Conservation (phyloP, 2,329 filamentous ascomycete species). For the Alternaria brassicae region DNA sequence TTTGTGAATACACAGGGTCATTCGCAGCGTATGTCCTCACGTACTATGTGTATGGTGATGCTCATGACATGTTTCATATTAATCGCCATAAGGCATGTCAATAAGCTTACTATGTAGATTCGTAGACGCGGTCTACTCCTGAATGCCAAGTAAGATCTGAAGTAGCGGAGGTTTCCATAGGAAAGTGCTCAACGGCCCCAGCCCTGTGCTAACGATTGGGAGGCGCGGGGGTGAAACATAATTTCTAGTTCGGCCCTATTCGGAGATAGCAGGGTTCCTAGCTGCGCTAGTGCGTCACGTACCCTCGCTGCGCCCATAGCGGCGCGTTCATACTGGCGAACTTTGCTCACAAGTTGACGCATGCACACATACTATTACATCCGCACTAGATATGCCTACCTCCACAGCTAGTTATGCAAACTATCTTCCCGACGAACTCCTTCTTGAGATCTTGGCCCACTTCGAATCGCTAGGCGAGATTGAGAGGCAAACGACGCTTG, state of each 20-base stretch:
- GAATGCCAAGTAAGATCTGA: not conserved
- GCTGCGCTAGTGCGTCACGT: constrained; percentile 12
- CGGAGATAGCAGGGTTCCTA: not conserved
- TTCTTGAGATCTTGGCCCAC: constrained; percentile 59
- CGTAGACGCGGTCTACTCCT: not conserved
- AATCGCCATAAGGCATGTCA: not conserved
- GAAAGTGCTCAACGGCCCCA: not conserved
- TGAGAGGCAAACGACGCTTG: constrained; percentile 56
- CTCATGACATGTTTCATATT: not conserved
- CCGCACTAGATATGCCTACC: constrained; percentile 5
- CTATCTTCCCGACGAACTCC: constrained; percentile 63
- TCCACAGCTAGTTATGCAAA: constrained; percentile 19
- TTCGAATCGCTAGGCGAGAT: constrained; percentile 41
- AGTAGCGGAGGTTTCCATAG: not conserved
- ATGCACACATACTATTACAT: not conserved
- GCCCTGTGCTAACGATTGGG: not conserved
- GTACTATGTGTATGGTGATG: not conserved
- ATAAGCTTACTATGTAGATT: not conserved
- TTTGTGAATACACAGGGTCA: not conserved
- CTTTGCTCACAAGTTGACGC: not conserved
- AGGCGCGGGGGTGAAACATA: not conserved
- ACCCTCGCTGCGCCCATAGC: not conserved
- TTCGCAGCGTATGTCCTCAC: not conserved
- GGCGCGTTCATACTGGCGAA: not conserved
- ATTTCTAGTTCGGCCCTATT: not conserved